These are phyloP conservation scores for Malus orientalis DNA, from an alignment of 306 rosid genomes.

Conservation along the genomic window DNA sequence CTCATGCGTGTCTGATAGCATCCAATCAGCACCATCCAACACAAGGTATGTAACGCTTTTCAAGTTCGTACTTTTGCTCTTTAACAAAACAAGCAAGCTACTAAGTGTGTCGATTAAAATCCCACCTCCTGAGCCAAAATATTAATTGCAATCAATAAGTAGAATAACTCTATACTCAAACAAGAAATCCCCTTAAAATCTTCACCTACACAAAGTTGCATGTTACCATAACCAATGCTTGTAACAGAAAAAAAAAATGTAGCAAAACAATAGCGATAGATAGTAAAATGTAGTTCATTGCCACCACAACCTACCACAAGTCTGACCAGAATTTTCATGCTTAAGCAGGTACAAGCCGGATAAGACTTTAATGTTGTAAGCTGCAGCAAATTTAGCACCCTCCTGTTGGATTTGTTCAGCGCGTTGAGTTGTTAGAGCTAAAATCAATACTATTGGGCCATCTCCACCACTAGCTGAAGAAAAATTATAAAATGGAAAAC, in stretches of 20 bases:
- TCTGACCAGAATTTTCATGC: no score
- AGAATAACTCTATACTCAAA: neutral
- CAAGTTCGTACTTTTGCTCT: slow-evolving; percentile 87
- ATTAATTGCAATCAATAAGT: slow-evolving; percentile 10
- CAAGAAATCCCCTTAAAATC: neutral
- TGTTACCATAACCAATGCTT: neutral
- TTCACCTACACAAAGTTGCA: neutral
- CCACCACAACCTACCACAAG: no score
- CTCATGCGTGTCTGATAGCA: slow-evolving; percentile 16
- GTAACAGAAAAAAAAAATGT: neutral
- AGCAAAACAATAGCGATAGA: no score
- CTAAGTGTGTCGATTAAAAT: slow-evolving; percentile 95
- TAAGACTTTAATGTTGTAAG: slow-evolving; percentile 69
- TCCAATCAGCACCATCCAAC: slow-evolving; percentile 93
- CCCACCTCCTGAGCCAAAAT: slow-evolving; percentile 67
- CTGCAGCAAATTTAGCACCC: slow-evolving; percentile 86
- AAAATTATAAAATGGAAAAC: slow-evolving; percentile 3
- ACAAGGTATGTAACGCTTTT: slow-evolving; percentile 95
- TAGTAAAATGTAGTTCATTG: no score
- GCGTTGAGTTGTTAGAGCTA: slow-evolving; percentile 90
- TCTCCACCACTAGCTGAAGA: slow-evolving; percentile 74
- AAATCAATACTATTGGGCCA: slow-evolving; percentile 89
- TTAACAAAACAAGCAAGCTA: slow-evolving; percentile 88
- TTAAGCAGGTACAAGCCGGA: no score
- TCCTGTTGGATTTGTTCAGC: slow-evolving; percentile 96